Base-by-base conservation (phyloP, 2,329 filamentous ascomycete genomes). In the Zelopaecilomyces penicillatus region DNA sequence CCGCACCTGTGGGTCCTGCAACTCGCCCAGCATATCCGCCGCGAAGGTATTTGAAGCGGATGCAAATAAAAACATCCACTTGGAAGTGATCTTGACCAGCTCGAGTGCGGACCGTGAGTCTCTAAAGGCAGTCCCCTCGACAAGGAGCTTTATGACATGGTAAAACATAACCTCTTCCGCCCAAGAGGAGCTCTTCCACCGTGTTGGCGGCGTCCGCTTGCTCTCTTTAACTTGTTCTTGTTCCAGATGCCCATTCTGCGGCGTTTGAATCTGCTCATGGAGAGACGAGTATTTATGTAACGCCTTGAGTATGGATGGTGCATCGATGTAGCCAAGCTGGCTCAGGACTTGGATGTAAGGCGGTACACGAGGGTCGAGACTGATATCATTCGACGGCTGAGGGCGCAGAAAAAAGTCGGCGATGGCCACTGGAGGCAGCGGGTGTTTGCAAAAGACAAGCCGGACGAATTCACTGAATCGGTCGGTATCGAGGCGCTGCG, bases 131-230 rank as follows among this genome's bases (percentile, higher is more conserved):
- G 58, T 63, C 0, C 72, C 76, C 39, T 76, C 68, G 2, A 73
- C 84, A 41, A 97, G 89, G 0, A 83, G 85, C 65, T 94, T 95
- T 3, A 88, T 87, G 41, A 98, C 88, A 4, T 90, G 82, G 63
- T 95, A 94, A 58, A 96, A 84, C 65, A 97, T 87, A 41, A 93
- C 83, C 66, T 96, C 95, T 61, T 98, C 93, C 0, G 84, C 63
- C 48, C 68, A 68, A 50, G 77, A 80, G 1, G 78, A 82, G 59
- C 64, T 75, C 42, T 61, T 66, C 78, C 79, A 83, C 48, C 71
- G 61, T 30, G 59, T 46, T 1, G 49, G 40, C 19, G 58, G 49
- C 10, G 54, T 37, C 5, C 53, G 50, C 43, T 54, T 53, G 4
- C 49, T 49, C 5, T 55, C 52, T 11, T 52, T 50, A 11, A 44